Base-by-base conservation (phyloP, 768 basidiomycete species). In the Termitomyces sp. region DNA sequence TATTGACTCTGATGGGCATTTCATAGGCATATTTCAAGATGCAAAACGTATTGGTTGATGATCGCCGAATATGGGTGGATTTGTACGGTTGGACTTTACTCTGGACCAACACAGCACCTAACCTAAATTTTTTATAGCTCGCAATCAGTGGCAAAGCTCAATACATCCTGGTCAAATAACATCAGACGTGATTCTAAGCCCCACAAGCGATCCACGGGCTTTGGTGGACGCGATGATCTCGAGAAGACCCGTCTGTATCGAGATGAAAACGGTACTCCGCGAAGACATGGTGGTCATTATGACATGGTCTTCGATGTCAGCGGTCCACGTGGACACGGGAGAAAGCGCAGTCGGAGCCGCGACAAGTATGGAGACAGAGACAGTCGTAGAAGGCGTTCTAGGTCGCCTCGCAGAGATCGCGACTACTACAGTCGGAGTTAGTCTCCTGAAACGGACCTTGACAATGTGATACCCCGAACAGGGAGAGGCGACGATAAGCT, bases 21-120 rank as follows among this genome's bases (percentile, higher is more conserved):
- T 49, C 3, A 61, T 43, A 94, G 89, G 97, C 93, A 9, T 99
- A 98, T 71, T 95, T 98, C 76, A 99, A 98, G 71, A 99, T 99
- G 97, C 97, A 98, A 69, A 98, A 98, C 64, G 97, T 98, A 0
- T 76, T 99, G 11, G 90, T 99, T 12, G 97, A 99, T 67, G 97
- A 99, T 71, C 83, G 94, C 14, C 84, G 97, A 12, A 98, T 99
- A 65, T 98, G 96, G 93, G 96, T 99, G 60, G 97, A 98, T 72
- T 98, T 99, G 89, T 95, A 64, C 59, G 89, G 78, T 37, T 19
- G 54, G 28, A 51, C 16, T 41, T 37, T 28, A 50, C 43, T 42
- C 63, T n/a, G 25, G 37, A 37, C 30, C 47, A 34, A 30, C 34
- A 10, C 47, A 45, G 30, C 52, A 52, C 16, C 46, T 66, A 55